Base-by-base conservation (phyloP, 2,329 filamentous ascomycete species). In the Penicillium thymicola region DNA sequence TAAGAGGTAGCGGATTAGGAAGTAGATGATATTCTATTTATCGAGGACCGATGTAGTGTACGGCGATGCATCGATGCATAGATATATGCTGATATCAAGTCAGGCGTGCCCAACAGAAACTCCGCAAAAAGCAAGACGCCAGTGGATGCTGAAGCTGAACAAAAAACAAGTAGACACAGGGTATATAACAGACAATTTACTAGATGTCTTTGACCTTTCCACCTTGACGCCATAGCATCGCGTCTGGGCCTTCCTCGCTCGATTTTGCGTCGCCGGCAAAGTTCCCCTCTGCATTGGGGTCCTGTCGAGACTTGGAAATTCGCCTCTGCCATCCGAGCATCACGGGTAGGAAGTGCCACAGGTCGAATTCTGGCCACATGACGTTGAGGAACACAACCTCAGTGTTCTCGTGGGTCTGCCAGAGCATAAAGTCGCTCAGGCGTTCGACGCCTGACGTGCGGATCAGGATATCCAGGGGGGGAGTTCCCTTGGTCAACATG, bases 371-470 rank as follows among this genome's bases (percentile, higher is more conserved):
- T 2, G 94, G 94, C 94, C 94, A 99, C 60, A 96, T 80, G 62
- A 90, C 94, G 67, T 96, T 85, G 55, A 97, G 77, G 71, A 97
- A 99, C 58, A 95, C 90, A 62, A 99, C 89, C 58, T 96, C 89
- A 0, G 94, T 97, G 61, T 93, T 82, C 70, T 96, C 85, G 70
- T 97, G 92, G 67, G 90, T 94, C 75, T 99, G 94, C 94, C 94
- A 99, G 34, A 99, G 85, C 92, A 99, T 94, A 68, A 97, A 99
- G 72, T 99, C 94, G 70, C 92, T 97, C 57, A 99, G 79, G 47
- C 94, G 84, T 73, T 92, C 89, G 14, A 99, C 94, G 28, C 92
- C 93, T 60, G 92, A 97, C 5, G 94, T 99, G 49, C 94, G 86
- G 49, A 99, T 83, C 53, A 99, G 86, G 13, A 99, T 82, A 70